Base-by-base conservation (phyloP, 2,329 filamentous ascomycete species). In the Epicoccum sorghinum region DNA sequence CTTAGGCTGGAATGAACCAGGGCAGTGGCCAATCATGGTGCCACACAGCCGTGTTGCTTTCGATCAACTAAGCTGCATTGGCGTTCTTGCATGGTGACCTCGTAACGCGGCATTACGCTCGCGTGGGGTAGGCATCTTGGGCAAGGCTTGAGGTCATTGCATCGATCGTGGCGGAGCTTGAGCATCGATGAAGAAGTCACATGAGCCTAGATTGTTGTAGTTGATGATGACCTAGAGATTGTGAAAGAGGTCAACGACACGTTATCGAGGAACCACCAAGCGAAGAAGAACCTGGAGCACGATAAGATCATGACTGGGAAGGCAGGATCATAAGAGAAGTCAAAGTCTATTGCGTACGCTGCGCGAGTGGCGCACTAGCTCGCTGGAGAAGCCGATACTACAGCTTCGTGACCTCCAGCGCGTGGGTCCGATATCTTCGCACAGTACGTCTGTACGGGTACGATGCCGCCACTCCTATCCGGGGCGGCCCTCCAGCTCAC, bases 401-500 rank as follows among this genome's bases (percentile, higher is more conserved):
- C 42, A 5, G 14, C 8, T 41, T 47, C 49, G 18, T 45, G 41
- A 30, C 36, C 44, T 18, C 45, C 44, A 35, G 40, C 39, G 39
- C 45, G 45, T 8, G 51, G 51, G 23, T 48, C 44, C 13, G 52
- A 65, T 1, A 71, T 40, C 48, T 65, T 70, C 2, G 69, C 69
- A 23, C 66, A 67, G 33, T 69, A 72, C 25, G 58, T 64, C 47
- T 67, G 62, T 22, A 60, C 62, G 1, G 69, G 69, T n/a, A 72
- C 64, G 42, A 68, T 62, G 0, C 69, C 68, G 7, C 64, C 68
- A 46, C 66, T 66, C 36, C 65, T 58, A 22, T 60, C 64, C 7
- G 68, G 66, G 13, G 60, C 51, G 10, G 97, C 93, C 78, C 98
- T 96, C 61, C 95, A 89, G 1, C 96, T 93, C 41, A 98, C 75